These are phyloP conservation scores for Trametes versicolor DNA, from an alignment of 1,284 basidiomycete genomes.

Conservation along the genomic window DNA sequence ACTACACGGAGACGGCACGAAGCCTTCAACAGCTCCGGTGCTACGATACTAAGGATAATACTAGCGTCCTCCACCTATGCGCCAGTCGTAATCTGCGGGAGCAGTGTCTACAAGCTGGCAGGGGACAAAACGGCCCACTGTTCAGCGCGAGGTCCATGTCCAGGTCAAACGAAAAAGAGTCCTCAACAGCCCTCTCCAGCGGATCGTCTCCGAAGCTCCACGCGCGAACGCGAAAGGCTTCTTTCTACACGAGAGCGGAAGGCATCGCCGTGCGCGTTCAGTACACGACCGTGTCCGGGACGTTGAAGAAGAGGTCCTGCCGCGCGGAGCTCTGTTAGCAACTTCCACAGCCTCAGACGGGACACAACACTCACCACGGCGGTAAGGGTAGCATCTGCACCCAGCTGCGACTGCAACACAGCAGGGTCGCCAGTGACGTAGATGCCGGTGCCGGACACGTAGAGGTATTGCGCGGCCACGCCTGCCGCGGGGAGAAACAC, in stretches of 20 bases:
- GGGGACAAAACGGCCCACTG: background rate
- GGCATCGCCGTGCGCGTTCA: background rate
- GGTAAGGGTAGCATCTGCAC: background rate
- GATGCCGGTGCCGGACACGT: slow-evolving; percentile 15
- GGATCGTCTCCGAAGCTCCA: background rate
- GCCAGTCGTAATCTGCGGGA: background rate
- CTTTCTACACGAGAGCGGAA: background rate
- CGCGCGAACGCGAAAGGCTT: background rate
- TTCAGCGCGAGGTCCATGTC: background rate
- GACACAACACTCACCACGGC: slow-evolving; percentile 10
- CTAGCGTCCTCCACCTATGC: background rate
- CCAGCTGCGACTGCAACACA: slow-evolving; percentile 20
- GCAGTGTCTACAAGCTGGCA: background rate
- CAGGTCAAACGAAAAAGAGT: background rate
- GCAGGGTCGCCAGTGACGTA: slow-evolving; percentile 30
- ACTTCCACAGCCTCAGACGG: background rate
- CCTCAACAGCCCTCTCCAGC: background rate
- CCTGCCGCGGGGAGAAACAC: background rate
- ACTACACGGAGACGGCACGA: too few relatives aligned
- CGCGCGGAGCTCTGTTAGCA: background rate
- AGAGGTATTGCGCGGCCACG: slow-evolving; percentile 16
- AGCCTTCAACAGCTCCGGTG: background rate
- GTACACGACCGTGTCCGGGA: background rate
- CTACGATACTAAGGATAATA: background rate
- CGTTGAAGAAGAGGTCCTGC: slow-evolving; percentile 18